These are phyloP conservation scores for Termitomyces sp. DNA, from an alignment of 768 basidiomycete genomes.

Conservation along the genomic window DNA sequence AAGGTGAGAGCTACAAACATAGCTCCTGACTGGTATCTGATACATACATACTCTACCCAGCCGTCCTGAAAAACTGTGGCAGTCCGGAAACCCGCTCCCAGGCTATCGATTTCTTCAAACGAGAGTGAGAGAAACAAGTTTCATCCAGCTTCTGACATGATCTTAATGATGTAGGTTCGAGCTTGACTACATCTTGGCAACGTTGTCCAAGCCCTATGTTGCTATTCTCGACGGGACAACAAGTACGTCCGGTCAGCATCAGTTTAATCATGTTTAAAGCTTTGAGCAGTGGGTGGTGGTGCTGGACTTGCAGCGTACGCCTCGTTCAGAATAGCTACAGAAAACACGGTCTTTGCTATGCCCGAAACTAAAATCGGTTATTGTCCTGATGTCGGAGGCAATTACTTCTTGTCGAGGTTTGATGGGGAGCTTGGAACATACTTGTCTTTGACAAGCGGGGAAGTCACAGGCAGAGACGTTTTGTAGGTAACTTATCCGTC, in stretches of 20 bases:
- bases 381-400: conserved; percentile 91
- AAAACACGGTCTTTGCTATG: conserved; percentile 91
- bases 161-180: conserved; percentile 57
- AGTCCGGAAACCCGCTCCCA: conserved; percentile 49
- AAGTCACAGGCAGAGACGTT: conserved; percentile 73
- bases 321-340: conserved; percentile 89
- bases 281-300: conserved; percentile 84
- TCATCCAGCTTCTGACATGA: conserved; percentile 14
- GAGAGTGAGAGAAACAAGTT: conserved; percentile 67
- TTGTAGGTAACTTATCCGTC: conserved; percentile 57
- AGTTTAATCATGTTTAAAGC: not conserved
- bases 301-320: conserved; percentile 85
- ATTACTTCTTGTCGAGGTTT: conserved; percentile 82
- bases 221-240: conserved; percentile 89
- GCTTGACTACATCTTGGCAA: conserved; percentile 70
- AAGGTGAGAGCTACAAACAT: conserved; percentile 49
- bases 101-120: conserved; percentile 87
- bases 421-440: conserved; percentile 96
- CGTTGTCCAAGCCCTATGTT: conserved; percentile 84
- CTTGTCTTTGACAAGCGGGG: conserved; percentile 79
- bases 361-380: conserved; percentile 94
- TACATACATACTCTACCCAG: conserved; percentile 31
- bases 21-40: conserved; percentile 7
- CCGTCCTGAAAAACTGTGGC: conserved; percentile 52
- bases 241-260: conserved; percentile 52